Base-by-base conservation (phyloP, 2,329 filamentous ascomycete species). In the Aspergillus udagawae region DNA sequence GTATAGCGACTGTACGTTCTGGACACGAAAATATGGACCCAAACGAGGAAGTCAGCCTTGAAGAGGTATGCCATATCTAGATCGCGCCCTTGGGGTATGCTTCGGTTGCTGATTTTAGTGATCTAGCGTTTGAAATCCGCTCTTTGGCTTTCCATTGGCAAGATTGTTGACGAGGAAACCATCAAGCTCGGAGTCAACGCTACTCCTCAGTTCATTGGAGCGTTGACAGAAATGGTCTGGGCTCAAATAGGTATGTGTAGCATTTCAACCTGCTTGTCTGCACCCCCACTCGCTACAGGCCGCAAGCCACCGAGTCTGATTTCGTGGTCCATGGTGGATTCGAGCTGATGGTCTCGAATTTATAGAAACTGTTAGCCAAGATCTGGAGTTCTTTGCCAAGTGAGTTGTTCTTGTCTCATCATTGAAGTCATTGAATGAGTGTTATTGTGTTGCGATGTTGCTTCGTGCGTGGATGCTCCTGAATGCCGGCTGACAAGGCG, bases 121-220 rank as follows among this genome's bases (percentile, higher is more conserved):
- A 9, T 35, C 51, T 63, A 96, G 88, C 86, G 88, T 61, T 83
- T 94, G 67, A 95, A 95, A 79, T 86, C 89, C 38, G 89, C 90
- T 14, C 83, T 96, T 25, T 96, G 91, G 91, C 88, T 88, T 68
- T 84, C 87, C 25, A 84, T 96, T 58, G 90, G 91, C 63, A 89
- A 91, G 71, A 93, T 95, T 59, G 90, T 96, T 62, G 93, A 97
- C 72, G 87, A 93, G 63, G 89, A 96, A 70, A 88, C 86, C 20
- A 77, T 91, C 29, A 80, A 83, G 56, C 80, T 87, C 28, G 86
- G 90, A 69, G 83, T 91, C 62, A 97, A 96, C 73, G 91, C 92
- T 6, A 96, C 93, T 27, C 91, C 91, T 1, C 91, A 96, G 69
- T 96, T 95, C 73, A 95, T 95, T 64, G 91, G 88, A 8, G 85